Conservation (phyloP, 2,329 filamentous ascomycete species). For the Penicillium sp. region DNA sequence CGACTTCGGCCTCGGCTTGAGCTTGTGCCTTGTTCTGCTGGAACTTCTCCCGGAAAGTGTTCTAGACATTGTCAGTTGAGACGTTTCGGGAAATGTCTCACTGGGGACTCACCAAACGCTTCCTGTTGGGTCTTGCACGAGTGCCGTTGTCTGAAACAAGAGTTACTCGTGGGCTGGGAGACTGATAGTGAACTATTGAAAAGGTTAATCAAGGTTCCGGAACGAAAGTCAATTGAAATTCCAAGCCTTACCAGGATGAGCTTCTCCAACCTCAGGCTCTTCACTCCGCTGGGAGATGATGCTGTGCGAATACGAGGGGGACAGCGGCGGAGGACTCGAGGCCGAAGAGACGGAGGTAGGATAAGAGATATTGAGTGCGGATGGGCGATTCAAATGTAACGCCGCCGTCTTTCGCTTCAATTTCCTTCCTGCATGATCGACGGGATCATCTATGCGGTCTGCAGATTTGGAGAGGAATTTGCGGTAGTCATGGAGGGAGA, state of each 20-base stretch:
- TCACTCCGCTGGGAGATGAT: constrained; percentile 32
- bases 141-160: constrained; percentile 22
- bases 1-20: constrained; percentile 22
- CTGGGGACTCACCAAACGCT: constrained; percentile 24
- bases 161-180: constrained; percentile 18
- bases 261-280: constrained; percentile 28
- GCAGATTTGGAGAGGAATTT: constrained; percentile 32
- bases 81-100: constrained; percentile 20
- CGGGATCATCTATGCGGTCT: constrained; percentile 25
- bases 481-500: constrained; percentile 41
- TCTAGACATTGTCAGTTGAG: constrained; percentile 22
- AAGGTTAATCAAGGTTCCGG: constrained; percentile 7
- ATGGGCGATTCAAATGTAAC: constrained; percentile 31
- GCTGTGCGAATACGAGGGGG: constrained; percentile 40
- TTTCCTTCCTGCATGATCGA: constrained; percentile 29
- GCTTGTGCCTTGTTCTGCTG: constrained; percentile 21
- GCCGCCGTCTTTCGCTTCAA: constrained; percentile 37
- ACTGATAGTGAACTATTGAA: constrained; percentile 3
- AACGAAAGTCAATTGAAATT: background rate
- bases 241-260: constrained; percentile 18
- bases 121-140: constrained; percentile 26
- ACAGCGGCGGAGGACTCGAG: constrained; percentile 40
- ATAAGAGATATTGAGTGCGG: constrained; percentile 17
- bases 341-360: constrained; percentile 32
- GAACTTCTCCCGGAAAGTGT: constrained; percentile 36